Evolutionary conservation across 768 basidiomycete species (phyloP).

Genomic region (Tulasnella calospora): DNA sequence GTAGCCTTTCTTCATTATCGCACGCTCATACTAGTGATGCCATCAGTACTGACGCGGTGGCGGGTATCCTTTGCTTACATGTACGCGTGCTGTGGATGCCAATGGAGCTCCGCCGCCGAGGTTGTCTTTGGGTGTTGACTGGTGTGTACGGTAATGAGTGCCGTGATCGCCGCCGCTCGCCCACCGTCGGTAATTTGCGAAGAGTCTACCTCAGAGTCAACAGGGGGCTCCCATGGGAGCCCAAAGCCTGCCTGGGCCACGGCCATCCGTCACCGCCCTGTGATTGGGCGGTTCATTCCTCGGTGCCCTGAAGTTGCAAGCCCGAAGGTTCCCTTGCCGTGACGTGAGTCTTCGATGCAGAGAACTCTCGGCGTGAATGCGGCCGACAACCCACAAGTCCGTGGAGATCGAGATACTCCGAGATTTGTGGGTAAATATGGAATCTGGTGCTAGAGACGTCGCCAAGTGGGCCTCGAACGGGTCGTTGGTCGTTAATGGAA

Average conservation of each 20-base stretch:
- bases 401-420: too few species aligned
- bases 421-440: neutral
- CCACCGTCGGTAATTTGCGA: neutral
- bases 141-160: neutral
- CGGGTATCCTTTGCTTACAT: neutral
- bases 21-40: neutral
- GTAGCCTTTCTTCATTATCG: neutral
- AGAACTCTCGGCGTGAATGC: neutral
- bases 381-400: neutral
- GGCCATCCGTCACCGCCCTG: neutral
- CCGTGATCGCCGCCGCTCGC: neutral
- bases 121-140: neutral
- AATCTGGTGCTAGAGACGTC: neutral
- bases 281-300: neutral
- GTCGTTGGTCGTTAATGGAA: neutral
- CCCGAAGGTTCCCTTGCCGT: neutral
- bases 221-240: neutral
- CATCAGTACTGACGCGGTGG: neutral
- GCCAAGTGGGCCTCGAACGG: too few species aligned
- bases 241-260: neutral
- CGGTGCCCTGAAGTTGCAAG: neutral
- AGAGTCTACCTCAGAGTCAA: neutral
- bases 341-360: neutral
- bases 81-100: neutral
- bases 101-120: neutral